Base-by-base conservation (phyloP, 805 yeast species). In the Ogataea nakhonphanomensis region DNA sequence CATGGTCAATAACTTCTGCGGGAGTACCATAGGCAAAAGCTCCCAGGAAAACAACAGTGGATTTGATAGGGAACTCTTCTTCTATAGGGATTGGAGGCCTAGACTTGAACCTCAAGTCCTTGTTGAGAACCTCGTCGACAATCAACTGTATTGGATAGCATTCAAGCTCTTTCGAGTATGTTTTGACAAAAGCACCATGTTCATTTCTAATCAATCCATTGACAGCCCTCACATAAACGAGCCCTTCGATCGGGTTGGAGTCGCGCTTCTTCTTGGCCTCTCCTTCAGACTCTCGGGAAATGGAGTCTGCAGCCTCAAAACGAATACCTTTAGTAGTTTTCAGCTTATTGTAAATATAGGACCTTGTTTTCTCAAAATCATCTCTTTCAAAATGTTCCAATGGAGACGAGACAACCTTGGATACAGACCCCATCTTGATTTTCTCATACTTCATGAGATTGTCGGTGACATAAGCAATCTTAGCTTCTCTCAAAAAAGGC, bases 401-500 rank as follows among this genome's bases (percentile, higher is more conserved):
- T 0, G 73, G 68, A 38, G 68, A 60, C 0, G 71, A 34, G 4
- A 64, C 57, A 35, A 58, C 53, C 9, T 53, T 50, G 11, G 52
- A 25, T 52, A 58, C 39, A 41, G 55, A 14, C 25, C 53, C 53
- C 20, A 61, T 50, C 45, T 64, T 72, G 25, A 60, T 49, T 3
- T 59, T 57, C 36, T 69, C 76, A 52, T 75, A 84, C 32, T 67
- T 69, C 51, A 61, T 64, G 12, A 67, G 61, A 10, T 71, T 74
- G 58, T 84, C 90, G 25, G 71, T 59, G 4, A 91, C 75, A 15
- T 73, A 71, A 9, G 79, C 67, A 29, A 91, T 79, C 54, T 75
- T 78, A 8, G 89, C 83, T 64, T 91, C 97, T 51, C 80, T 74
- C 49, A 93, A 67, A 55, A 78, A 86, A n/a, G 99, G 99, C 91